Evolutionary conservation across 306 rosid genomes (phyloP).

Genomic region (Fragaria ananassa): DNA sequence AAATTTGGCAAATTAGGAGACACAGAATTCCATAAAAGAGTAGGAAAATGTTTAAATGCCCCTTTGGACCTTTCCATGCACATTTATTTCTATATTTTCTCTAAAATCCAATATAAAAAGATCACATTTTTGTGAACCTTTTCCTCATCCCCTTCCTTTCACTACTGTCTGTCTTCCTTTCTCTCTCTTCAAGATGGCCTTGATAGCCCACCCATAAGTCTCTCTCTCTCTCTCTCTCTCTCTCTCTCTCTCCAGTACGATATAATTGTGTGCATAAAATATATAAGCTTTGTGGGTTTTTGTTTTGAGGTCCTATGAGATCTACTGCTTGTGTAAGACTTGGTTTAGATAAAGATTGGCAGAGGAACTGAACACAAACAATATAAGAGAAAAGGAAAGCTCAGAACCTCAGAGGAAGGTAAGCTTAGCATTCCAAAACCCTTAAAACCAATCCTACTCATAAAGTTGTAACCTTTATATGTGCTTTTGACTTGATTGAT

Average conservation of each 20-base stretch:
- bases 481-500: constrained; percentile 19
- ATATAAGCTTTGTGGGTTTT: constrained; percentile 19
- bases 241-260: constrained; percentile 6
- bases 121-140: constrained; percentile 22
- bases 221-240: constrained; percentile 14
- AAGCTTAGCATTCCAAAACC: constrained; percentile 39
- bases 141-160: constrained; percentile 28
- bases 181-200: constrained; percentile 50
- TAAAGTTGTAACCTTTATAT: constrained; percentile 9
- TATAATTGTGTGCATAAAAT: constrained; percentile 8
- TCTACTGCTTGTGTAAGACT: constrained; percentile 38
- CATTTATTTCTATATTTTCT: not conserved
- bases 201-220: constrained; percentile 24
- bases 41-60: constrained; percentile 21
- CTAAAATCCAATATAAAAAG: not conserved
- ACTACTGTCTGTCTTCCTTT: constrained; percentile 1
- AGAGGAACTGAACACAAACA: constrained; percentile 15
- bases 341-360: constrained; percentile 34
- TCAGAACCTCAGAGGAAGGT: not conserved
- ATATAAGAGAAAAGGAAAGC: constrained; percentile 11
- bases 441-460: constrained; percentile 19
- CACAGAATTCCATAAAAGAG: constrained; percentile 9
- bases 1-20: not conserved
- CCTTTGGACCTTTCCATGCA: constrained; percentile 20
- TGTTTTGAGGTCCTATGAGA: constrained; percentile 38